Evolutionary conservation across 805 yeast genomes (phyloP), one percentile per base, ranked within the genome.

Genomic region (Kregervanrija fluxuum): DNA sequence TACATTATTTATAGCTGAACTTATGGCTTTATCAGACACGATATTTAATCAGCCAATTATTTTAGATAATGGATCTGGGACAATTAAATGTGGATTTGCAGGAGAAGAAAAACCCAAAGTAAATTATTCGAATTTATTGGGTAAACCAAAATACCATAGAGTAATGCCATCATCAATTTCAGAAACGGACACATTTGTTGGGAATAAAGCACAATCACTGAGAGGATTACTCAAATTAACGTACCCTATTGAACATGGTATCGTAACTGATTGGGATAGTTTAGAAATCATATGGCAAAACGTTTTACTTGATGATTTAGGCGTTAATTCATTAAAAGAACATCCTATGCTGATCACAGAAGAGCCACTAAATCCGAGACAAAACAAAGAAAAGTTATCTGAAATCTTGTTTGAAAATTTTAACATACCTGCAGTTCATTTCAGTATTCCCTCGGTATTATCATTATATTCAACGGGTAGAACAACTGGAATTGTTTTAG

Each of bases 301-400:
- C 52, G 72, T 85, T 0, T 77, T 84, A 49, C 61, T 70, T 10
- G 74, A 76, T 22, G 83, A 42, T 28, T 38, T 49, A 17, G 65
- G 85, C 42, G 73, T 74, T 48, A 71, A 80, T 12, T 53, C 49
- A 34, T 35, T 59, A 4, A 91, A 85, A 53, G 95, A 88, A 37
- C 97, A 91, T 64, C 96, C 97, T 1, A 67, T 90, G 11, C 67
- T 90, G 40, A 69, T 90, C 22, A 90, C 97, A 0, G 97, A 90
- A 58, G 90, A 95, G 1, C 95, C 96, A 8, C 64, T 88, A 47
- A 87, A 87, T 54, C 91, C 90, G 1, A 63, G 72, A 17, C 50
- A 60, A 2, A 81, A 85, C 59, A 60, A 91, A 35, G 82, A 77
- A 43, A 67, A 60, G 40, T 71, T 78, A 65, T 76, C 85, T 38